These are phyloP conservation scores for Ustilago shanxiensis DNA, from an alignment of 1,284 basidiomycete species.

Conservation along the genomic window DNA sequence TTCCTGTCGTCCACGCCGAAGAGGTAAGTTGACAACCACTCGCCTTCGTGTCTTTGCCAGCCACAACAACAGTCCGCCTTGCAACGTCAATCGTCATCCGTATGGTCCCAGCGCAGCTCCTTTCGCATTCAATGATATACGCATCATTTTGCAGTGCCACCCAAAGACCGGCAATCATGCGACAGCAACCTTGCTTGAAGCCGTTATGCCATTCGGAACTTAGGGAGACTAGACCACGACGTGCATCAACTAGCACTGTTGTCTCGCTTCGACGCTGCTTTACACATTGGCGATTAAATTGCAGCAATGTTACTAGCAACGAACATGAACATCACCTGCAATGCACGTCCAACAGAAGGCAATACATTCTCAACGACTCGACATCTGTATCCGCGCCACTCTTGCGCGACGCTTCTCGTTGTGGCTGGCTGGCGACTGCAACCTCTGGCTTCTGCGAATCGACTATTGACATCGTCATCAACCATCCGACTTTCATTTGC, in stretches of 20 bases:
- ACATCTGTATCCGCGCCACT: background rate
- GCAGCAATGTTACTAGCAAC: no score
- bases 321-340: background rate
- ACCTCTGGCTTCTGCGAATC: background rate
- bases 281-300: background rate
- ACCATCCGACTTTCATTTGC: background rate
- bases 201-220: background rate
- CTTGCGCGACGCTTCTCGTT: background rate
- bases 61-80: background rate
- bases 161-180: background rate
- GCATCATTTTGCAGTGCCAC: background rate
- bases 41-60: background rate
- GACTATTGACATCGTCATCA: constrained; percentile 11
- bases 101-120: background rate
- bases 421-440: background rate
- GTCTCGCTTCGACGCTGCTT: background rate
- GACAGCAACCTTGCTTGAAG: background rate
- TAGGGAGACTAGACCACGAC: no score
- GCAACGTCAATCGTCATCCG: background rate
- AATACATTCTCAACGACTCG: background rate
- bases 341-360: background rate
- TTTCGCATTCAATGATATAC: background rate
- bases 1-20: constrained; percentile 60
- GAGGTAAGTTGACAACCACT: constrained; percentile 45
- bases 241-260: no score